phyloP scores from a whole-genome alignment of 1,139 yeast genomes.

The Hemisphaericaspora xylanilytica region DNA sequence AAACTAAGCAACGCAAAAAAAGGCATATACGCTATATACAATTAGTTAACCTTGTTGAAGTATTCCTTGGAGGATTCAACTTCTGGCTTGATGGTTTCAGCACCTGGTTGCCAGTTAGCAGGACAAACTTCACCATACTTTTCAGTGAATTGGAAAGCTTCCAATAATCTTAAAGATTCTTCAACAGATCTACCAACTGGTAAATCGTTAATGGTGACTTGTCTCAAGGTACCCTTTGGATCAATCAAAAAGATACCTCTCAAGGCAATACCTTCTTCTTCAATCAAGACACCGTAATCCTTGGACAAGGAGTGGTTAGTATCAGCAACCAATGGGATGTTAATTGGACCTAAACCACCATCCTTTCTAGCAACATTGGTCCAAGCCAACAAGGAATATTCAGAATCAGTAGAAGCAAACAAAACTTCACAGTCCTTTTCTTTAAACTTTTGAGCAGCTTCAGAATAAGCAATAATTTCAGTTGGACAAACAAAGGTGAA shows the following conservation, averaged over 20 bases:
- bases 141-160: conserved; percentile 98
- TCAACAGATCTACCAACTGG: conserved; percentile 99
- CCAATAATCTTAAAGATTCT: conserved; percentile 94
- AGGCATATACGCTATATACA: conserved; percentile 2
- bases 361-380: conserved; percentile 94
- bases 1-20: too few species aligned
- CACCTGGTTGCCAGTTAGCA: conserved; percentile 99
- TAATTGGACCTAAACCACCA: conserved; percentile 95
- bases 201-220: conserved; percentile 94
- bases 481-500: conserved; percentile 99
- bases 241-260: conserved; percentile 98
- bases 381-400: conserved; percentile 97
- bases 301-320: conserved; percentile 91
- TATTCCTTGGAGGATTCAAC: conserved; percentile 80
- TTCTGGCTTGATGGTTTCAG: conserved; percentile 89
- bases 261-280: conserved; percentile 93
- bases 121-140: conserved; percentile 98
- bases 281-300: conserved; percentile 96
- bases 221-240: conserved; percentile 93
- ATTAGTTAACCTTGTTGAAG: conserved; percentile 58
- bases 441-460: conserved; percentile 84
- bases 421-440: conserved; percentile 86
- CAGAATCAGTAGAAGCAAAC: conserved; percentile 97
- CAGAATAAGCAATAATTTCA: conserved; percentile 97
- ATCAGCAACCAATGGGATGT: conserved; percentile 94